Percentiles rank a stretch among this genome's conserved stretches.
These are phyloP conservation scores for Colletotrichum lentis DNA, from an alignment of 2,329 filamentous ascomycete species.

Conservation along the genomic window DNA sequence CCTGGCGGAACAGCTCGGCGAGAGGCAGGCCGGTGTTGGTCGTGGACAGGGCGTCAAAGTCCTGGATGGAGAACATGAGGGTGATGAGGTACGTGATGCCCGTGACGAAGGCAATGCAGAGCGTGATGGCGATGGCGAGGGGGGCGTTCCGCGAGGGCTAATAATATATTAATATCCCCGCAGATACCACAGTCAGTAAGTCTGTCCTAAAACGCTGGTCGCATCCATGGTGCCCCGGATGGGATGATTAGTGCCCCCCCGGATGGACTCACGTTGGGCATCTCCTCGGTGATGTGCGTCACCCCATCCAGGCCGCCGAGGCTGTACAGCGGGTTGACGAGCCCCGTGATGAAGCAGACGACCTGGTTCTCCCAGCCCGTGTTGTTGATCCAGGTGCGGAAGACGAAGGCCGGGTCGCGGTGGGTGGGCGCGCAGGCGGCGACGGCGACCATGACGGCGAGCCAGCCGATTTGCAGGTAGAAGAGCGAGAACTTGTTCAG, in stretches of 20 bases:
- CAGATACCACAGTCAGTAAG: background rate
- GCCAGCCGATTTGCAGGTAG: conserved; percentile 57
- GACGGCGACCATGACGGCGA: conserved; percentile 58
- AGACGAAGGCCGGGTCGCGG: conserved; percentile 58
- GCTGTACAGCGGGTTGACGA: conserved; percentile 58
- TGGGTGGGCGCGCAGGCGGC: conserved; percentile 56
- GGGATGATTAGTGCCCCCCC: no score
- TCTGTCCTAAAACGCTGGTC: no score
- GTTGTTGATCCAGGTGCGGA: conserved; percentile 60
- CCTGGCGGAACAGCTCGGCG: conserved; percentile 57
- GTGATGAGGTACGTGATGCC: conserved; percentile 58
- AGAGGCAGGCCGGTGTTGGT: conserved; percentile 55
- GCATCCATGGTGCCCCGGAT: no score
- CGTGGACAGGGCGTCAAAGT: conserved; percentile 53
- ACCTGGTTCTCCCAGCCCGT: conserved; percentile 61
- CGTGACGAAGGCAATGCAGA: conserved; percentile 59
- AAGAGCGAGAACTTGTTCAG: conserved; percentile 56
- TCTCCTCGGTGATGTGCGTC: conserved; percentile 61
- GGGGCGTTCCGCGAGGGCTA: conserved; percentile 51
- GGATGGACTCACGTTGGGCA: conserved; percentile 54
- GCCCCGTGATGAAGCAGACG: conserved; percentile 59
- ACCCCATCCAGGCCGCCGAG: conserved; percentile 58
- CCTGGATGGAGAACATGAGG: conserved; percentile 61
- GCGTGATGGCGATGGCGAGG: conserved; percentile 53
- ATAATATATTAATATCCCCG: no score